phyloP scores from a whole-genome alignment of 2,329 filamentous ascomycete genomes.

The Pseudocercospora musae region DNA sequence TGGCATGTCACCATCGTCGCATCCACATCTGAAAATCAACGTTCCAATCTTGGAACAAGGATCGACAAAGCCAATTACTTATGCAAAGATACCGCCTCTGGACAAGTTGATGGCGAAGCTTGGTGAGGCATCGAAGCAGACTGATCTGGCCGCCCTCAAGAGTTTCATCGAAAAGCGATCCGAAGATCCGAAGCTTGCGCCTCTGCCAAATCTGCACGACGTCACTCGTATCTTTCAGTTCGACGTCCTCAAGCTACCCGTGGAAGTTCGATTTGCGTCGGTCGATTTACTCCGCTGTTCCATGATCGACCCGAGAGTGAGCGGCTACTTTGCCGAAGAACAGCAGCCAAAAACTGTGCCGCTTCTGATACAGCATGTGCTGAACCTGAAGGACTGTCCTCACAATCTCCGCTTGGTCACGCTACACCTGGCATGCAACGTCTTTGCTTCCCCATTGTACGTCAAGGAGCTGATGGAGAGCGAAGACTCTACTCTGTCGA shows the following conservation, averaged over 20 bases:
- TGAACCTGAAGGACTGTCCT: constrained; percentile 60
- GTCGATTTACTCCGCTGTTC: constrained; percentile 81
- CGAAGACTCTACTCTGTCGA: constrained; percentile 39
- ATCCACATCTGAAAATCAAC: constrained; percentile 69
- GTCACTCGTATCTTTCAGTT: constrained; percentile 49
- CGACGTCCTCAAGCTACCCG: constrained; percentile 48
- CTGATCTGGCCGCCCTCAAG: constrained; percentile 62
- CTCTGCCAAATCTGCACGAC: constrained; percentile 66
- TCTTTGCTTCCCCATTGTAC: constrained; percentile 74
- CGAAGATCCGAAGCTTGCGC: constrained; percentile 60
- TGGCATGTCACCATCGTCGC: constrained; percentile 55
- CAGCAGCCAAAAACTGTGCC: constrained; percentile 58
- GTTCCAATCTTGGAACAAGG: constrained; percentile 67
- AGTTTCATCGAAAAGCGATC: constrained; percentile 66
- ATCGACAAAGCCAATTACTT: constrained; percentile 67
- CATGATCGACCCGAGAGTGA: constrained; percentile 73
- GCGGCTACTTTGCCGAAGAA: constrained; percentile 80
- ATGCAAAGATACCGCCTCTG: constrained; percentile 74
- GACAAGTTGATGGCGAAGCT: constrained; percentile 80
- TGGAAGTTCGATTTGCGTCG: constrained; percentile 70
- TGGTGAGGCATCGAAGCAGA: constrained; percentile 57
- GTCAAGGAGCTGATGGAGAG: constrained; percentile 42
- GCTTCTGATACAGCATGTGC: constrained; percentile 57
- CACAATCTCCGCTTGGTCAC: constrained; percentile 82
- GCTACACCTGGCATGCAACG: constrained; percentile 77